Conservation (phyloP, 1,284 basidiomycete species). For the Trametes polyzona region DNA sequence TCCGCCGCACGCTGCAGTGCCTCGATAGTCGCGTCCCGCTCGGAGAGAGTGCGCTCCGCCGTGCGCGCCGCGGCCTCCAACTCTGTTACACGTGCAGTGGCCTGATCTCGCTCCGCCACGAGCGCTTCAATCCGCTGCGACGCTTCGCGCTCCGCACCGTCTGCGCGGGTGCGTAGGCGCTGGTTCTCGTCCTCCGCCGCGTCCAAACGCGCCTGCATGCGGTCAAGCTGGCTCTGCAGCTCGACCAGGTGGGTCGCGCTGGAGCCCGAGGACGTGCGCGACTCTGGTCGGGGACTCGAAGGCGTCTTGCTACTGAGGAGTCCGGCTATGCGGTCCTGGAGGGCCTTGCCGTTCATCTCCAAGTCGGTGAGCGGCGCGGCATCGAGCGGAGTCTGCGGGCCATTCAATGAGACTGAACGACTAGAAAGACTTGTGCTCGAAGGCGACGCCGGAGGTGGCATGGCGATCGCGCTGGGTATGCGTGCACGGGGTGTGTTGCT, state of each 20-base stretch:
- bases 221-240: slow-evolving; percentile 42
- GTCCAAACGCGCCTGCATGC: slow-evolving; percentile 55
- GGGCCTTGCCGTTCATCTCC: slow-evolving; percentile 37
- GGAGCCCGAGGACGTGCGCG: slow-evolving; percentile 33
- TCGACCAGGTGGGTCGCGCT: slow-evolving; percentile 29
- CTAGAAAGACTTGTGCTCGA: slow-evolving; percentile 33
- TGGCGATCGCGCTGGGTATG: slow-evolving; percentile 72
- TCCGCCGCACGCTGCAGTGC: slow-evolving; percentile 51
- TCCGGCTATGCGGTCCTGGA: slow-evolving; percentile 57
- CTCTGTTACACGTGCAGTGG: slow-evolving; percentile 44
- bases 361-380: slow-evolving; percentile 38
- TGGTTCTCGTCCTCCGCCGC: slow-evolving; percentile 58
- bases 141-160: slow-evolving; percentile 33
- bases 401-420: slow-evolving; percentile 40
- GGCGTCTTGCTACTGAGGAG: slow-evolving; percentile 42
- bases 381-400: slow-evolving; percentile 29
- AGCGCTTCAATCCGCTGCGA: slow-evolving; percentile 35
- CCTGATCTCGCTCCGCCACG: slow-evolving; percentile 52
- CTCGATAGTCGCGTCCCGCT: slow-evolving; percentile 56
- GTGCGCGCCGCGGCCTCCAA: slow-evolving; percentile 54
- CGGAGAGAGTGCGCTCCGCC: slow-evolving; percentile 50
- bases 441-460: slow-evolving; percentile 78
- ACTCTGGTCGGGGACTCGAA: slow-evolving; percentile 35
- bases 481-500: slow-evolving; percentile 60
- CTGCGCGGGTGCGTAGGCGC: slow-evolving; percentile 30